These are phyloP conservation scores for Diaporthe velutina DNA, from an alignment of 2,329 filamentous ascomycete species.

Conservation along the genomic window DNA sequence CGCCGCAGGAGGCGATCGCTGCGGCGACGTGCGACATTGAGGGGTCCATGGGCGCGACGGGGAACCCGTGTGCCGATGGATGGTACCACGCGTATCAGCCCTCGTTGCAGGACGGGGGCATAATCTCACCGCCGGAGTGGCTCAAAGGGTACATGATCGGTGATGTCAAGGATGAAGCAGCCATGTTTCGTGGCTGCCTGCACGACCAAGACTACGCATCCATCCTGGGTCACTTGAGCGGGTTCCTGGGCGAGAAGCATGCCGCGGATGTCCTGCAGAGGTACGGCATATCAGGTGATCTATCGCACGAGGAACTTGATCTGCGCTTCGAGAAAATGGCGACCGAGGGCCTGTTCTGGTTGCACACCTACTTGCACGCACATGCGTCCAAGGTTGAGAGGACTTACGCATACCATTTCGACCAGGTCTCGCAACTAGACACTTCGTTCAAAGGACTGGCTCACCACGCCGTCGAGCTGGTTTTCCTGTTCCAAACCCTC, in stretches of 20 bases:
- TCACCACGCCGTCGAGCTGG: constrained; percentile 8
- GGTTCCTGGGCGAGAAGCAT: neutral
- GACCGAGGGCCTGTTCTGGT: neutral
- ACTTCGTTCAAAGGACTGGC: neutral
- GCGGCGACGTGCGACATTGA: constrained; percentile 13
- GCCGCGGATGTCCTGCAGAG: neutral
- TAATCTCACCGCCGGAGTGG: neutral
- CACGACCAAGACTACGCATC: neutral
- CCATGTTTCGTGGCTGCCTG: constrained; percentile 4
- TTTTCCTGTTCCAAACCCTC: constrained; percentile 3
- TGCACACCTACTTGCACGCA: constrained; percentile 15
- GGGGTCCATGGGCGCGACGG: constrained; percentile 1
- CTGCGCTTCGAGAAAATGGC: constrained; percentile 17
- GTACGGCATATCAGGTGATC: neutral
- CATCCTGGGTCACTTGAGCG: constrained; percentile 1
- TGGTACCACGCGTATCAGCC: constrained; percentile 5
- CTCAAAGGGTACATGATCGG: constrained; percentile 3
- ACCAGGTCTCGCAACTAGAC: constrained; percentile 13
- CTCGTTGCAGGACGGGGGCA: neutral
- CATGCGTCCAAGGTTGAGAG: constrained; percentile 5
- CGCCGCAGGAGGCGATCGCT: neutral
- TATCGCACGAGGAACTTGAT: neutral
- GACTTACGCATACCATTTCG: constrained; percentile 15
- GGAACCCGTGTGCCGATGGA: neutral
- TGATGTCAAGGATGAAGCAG: neutral